Percentiles rank a stretch among this genome's conserved stretches.
Conservation (phyloP, 2,329 filamentous ascomycete species). For the Pseudonectria buxi region DNA sequence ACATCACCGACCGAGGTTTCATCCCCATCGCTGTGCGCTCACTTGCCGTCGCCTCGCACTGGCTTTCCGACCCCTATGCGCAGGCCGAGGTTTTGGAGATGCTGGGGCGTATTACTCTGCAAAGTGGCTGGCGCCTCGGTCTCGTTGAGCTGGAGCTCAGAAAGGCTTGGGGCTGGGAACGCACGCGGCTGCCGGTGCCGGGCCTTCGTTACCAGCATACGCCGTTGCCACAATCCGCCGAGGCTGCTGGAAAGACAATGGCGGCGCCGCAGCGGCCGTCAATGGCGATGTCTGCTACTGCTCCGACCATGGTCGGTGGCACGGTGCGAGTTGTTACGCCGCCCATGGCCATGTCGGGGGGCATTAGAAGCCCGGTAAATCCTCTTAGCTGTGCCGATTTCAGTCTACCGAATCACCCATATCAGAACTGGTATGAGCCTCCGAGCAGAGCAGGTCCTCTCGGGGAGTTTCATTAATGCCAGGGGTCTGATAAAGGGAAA, state of each 20-base stretch:
- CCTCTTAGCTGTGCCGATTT: constrained; percentile 72
- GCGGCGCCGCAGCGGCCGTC: constrained; percentile 1
- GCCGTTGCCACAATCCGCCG: not conserved
- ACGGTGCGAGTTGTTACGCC: constrained; percentile 14
- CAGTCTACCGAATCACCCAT: constrained; percentile 70
- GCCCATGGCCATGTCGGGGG: constrained; percentile 21
- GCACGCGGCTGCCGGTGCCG: constrained; percentile 7
- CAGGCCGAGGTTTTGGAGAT: constrained; percentile 77
- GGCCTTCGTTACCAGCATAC: too few species aligned
- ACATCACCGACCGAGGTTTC: constrained; percentile 74
- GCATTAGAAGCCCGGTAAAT: constrained; percentile 47
- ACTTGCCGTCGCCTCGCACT: constrained; percentile 69
- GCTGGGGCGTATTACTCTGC: constrained; percentile 65
- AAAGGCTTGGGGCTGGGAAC: constrained; percentile 66
- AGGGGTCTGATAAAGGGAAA: too few species aligned
- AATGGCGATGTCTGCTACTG: not conserved
- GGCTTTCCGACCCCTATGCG: constrained; percentile 60
- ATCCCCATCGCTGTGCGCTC: constrained; percentile 73
- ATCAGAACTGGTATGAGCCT: constrained; percentile 72
- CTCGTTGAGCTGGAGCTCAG: constrained; percentile 68
- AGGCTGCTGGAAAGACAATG: constrained; percentile 1
- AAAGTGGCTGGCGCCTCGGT: constrained; percentile 72
- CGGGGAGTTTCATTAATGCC: constrained; percentile 1
- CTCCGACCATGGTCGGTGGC: constrained; percentile 6
- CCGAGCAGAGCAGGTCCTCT: constrained; percentile 42